phyloP scores from a whole-genome alignment of 345 rosid genomes.

The Tarenaya hassleriana region DNA sequence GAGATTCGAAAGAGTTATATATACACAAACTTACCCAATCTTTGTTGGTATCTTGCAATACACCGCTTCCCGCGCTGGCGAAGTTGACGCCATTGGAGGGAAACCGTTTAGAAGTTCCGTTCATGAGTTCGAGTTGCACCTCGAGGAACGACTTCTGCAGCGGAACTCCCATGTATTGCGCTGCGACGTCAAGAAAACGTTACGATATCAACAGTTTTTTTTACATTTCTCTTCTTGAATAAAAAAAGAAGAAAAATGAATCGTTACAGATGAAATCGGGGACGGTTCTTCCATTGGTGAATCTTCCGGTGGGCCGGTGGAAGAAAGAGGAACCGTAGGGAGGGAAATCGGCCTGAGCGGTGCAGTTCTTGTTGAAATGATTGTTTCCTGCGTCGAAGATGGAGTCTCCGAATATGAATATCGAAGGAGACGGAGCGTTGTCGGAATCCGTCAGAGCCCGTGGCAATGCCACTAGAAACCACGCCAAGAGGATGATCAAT shows the following conservation, averaged over 20 bases:
- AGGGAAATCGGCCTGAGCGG: constrained; percentile 62
- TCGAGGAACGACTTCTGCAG: constrained; percentile 49
- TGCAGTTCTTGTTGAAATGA: constrained; percentile 53
- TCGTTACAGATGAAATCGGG: constrained; percentile 53
- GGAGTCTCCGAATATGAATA: constrained; percentile 66
- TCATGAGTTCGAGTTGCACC: constrained; percentile 28
- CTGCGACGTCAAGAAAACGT: constrained; percentile 24
- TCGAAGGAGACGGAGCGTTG: constrained; percentile 32
- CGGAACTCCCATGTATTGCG: constrained; percentile 43
- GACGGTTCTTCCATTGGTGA: constrained; percentile 65
- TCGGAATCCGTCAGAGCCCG: constrained; percentile 15
- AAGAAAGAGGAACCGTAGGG: constrained; percentile 68
- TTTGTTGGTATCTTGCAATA: constrained; percentile 42
- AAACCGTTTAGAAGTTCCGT: constrained; percentile 36
- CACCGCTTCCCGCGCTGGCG: constrained; percentile 66
- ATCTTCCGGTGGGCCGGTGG: constrained; percentile 63
- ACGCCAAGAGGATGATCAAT: constrained; percentile 9
- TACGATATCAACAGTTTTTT: too few species aligned
- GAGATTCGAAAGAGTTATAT: background rate
- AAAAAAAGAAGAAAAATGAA: constrained; percentile 8
- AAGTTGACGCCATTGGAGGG: constrained; percentile 62
- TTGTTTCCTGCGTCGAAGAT: constrained; percentile 64
- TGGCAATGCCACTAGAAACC: constrained; percentile 10
- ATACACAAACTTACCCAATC: constrained; percentile 29
- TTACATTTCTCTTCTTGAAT: constrained; percentile 19